These are phyloP conservation scores for Chrysophaeum taylorii DNA, from an alignment of 352 stramenopile genomes.

Conservation along the genomic window DNA sequence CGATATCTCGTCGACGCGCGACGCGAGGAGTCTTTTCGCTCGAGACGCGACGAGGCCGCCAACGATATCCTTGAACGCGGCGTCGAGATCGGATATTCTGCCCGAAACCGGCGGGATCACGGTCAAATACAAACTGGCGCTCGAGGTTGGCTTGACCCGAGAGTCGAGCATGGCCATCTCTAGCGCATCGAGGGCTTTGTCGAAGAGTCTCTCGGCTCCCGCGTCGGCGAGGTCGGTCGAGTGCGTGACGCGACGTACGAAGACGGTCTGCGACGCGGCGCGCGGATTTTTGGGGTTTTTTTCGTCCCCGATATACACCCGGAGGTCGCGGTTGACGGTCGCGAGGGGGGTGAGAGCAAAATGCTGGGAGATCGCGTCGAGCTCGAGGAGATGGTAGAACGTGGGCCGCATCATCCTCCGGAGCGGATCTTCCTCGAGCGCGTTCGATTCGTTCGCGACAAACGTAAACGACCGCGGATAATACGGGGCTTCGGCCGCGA, in stretches of 20 bases:
- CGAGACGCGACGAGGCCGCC: conserved; percentile 32
- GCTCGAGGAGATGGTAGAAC: conserved; percentile 95
- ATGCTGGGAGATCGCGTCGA: conserved; percentile 74
- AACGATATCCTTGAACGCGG: conserved; percentile 6
- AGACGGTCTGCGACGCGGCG: conserved; percentile 48
- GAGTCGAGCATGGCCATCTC: conserved; percentile 87
- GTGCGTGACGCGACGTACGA: conserved; percentile 64
- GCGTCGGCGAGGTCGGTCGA: conserved; percentile 67
- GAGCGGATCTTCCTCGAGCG: conserved; percentile 91
- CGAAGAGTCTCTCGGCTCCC: conserved; percentile 83
- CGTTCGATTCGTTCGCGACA: conserved; percentile 51
- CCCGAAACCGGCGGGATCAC: neutral
- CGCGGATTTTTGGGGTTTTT: conserved; percentile 41
- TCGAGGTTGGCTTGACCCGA: conserved; percentile 56
- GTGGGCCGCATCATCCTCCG: conserved; percentile 96
- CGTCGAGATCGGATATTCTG: conserved; percentile 21
- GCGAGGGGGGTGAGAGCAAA: conserved; percentile 54
- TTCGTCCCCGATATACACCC: conserved; percentile 66
- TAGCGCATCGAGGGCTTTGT: conserved; percentile 94
- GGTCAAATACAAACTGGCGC: conserved; percentile 55
- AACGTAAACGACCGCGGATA: conserved; percentile 62
- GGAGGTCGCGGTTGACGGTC: conserved; percentile 57
- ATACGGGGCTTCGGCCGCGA: conserved; percentile 45
- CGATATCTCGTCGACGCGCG: conserved; percentile 39
- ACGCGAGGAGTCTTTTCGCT: conserved; percentile 29